Percentiles rank a stretch among this genome's conserved stretches.
These are phyloP conservation scores for Yarrowia divulgata DNA, from an alignment of 805 yeast genomes.

Conservation along the genomic window DNA sequence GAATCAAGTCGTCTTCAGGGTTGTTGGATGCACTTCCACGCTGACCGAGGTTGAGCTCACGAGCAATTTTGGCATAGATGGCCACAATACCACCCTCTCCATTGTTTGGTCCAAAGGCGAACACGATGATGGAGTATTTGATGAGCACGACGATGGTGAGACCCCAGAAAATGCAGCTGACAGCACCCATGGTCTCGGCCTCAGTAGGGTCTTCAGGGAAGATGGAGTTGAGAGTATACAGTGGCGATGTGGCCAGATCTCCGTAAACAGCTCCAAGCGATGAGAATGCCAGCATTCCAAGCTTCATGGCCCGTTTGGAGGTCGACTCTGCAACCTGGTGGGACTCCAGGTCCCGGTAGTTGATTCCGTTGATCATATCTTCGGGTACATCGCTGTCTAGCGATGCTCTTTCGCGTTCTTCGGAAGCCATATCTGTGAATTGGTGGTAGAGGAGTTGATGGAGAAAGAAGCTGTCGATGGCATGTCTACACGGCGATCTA, in stretches of 20 bases:
- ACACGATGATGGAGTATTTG: constrained; percentile 60
- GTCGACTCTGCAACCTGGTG: background rate
- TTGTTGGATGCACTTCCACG: constrained; percentile 18
- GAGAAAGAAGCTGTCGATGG: no score
- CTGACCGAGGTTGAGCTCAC: constrained; percentile 53
- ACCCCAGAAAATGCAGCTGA: constrained; percentile 58
- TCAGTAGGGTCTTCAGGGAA: constrained; percentile 19
- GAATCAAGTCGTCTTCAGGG: constrained; percentile 22
- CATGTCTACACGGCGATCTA: background rate
- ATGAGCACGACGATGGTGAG: constrained; percentile 61
- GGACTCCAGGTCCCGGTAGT: constrained; percentile 24
- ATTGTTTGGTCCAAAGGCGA: constrained; percentile 61
- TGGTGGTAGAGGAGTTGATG: background rate
- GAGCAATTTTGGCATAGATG: constrained; percentile 64
- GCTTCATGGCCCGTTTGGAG: constrained; percentile 21
- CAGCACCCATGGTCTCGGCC: constrained; percentile 29
- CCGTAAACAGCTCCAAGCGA: constrained; percentile 70
- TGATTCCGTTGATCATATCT: constrained; percentile 26
- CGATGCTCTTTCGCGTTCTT: constrained; percentile 18
- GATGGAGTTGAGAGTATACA: constrained; percentile 35
- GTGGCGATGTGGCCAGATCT: constrained; percentile 34
- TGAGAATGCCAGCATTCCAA: constrained; percentile 51
- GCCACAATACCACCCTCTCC: constrained; percentile 73
- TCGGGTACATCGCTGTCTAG: background rate
- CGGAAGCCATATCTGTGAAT: constrained; percentile 3